phyloP scores from a whole-genome alignment of 805 yeast genomes.

The Starmerella bacillaris region DNA sequence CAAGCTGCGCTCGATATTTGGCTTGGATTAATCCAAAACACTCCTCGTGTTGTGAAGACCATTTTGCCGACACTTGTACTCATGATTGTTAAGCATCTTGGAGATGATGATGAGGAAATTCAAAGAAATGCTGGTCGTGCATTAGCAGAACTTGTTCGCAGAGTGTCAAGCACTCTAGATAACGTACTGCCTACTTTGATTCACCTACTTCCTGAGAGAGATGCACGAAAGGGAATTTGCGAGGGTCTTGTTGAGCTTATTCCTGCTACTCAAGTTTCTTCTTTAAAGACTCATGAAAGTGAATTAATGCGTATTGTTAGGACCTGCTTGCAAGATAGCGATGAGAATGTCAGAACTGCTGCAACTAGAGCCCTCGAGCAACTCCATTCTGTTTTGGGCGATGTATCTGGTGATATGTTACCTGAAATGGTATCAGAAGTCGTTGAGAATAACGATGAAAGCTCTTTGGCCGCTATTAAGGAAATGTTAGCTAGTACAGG shows the following conservation, averaged over 20 bases:
- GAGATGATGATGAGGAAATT: slow-evolving; percentile 61
- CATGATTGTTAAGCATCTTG: slow-evolving; percentile 64
- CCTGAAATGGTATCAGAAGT: slow-evolving; percentile 65
- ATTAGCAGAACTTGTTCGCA: slow-evolving; percentile 80
- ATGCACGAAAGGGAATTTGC: slow-evolving; percentile 90
- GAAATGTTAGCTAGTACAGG: slow-evolving; percentile 74
- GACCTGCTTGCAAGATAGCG: slow-evolving; percentile 54
- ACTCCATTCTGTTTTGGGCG: slow-evolving; percentile 66
- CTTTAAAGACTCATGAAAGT: slow-evolving; percentile 45
- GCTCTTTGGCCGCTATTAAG: slow-evolving; percentile 70
- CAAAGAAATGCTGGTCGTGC: slow-evolving; percentile 84
- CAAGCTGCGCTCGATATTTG: slow-evolving; percentile 83
- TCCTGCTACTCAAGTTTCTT: slow-evolving; percentile 40
- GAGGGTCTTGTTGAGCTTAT: slow-evolving; percentile 77
- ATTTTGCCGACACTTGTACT: slow-evolving; percentile 68
- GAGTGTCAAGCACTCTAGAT: slow-evolving; percentile 71
- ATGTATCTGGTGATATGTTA: slow-evolving; percentile 68
- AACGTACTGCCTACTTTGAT: slow-evolving; percentile 65
- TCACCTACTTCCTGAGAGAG: slow-evolving; percentile 54
- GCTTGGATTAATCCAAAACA: slow-evolving; percentile 90
- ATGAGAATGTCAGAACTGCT: slow-evolving; percentile 62
- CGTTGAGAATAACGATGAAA: slow-evolving; percentile 28
- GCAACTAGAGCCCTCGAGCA: slow-evolving; percentile 85
- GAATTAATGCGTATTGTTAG: slow-evolving; percentile 59
- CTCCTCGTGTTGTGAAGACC: slow-evolving; percentile 87